Base-by-base conservation (phyloP, 2,329 filamentous ascomycete species). In the Epichloe sibirici region DNA sequence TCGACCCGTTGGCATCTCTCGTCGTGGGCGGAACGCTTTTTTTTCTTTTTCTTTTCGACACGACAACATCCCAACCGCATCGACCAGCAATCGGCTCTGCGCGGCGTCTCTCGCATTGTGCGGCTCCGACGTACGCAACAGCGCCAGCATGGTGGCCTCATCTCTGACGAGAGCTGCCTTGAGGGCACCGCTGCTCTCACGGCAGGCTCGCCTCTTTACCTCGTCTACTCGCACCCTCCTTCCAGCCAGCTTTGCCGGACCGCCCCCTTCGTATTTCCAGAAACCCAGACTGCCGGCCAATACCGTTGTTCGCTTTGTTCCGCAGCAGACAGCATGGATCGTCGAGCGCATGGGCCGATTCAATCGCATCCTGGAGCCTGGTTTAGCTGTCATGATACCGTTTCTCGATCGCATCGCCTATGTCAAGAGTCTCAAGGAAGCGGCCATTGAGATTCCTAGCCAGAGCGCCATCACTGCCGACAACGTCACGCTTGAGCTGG, bases 301-400 rank as follows among this genome's bases (percentile, higher is more conserved):
- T 72, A 98, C 93, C 4, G 76, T 98, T 57, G 76, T 98, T 62
- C 88, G 91, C 55, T 98, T 97, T 71, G 93, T 98, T 43, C 93
- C 93, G n/a, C 93, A 98, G 72, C 93, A 98, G 75, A 97, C 91
- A 62, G 93, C 93, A 69, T 98, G 93, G 93, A 91, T 98, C 55
- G 93, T 98, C 53, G 93, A 98, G 79, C 90, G 93, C 65, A 98
- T 98, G 93, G 93, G 93, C 63, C 93, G 90, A 71, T 98, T 95
- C 74, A 86, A 88, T 72, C 81, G 90, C 55, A 96, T 98, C 63
- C 75, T 98, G 49, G 82, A 96, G 62, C 93, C 93, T 3, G 93
- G 93, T 53, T 76, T 98, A 56, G 90, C 93, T 23, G 78, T 98
- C 57, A 73, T 98, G 60, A 77, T 93, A 51, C 93, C 93, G 1